Conservation (phyloP, 2,329 filamentous ascomycete genomes). For the Monilinia fructigena region DNA sequence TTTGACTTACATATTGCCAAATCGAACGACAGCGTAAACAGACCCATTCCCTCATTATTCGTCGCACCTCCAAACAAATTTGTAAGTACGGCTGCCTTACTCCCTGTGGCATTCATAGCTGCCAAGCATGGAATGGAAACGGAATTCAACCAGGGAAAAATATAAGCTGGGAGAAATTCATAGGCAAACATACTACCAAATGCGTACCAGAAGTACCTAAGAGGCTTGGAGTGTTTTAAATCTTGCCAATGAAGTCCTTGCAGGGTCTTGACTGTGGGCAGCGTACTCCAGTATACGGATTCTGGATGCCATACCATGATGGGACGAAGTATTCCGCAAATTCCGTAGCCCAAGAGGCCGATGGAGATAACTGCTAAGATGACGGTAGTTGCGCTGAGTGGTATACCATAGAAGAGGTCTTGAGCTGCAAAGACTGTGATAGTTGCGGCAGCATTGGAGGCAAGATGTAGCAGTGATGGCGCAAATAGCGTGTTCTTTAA, state of each 20-base stretch:
- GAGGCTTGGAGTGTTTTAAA: conserved; percentile 42
- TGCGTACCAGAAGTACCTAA: conserved; percentile 46
- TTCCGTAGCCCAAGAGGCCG: conserved; percentile 50
- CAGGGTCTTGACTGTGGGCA: conserved; percentile 44
- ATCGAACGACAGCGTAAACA: conserved; percentile 46
- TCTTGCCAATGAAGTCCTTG: conserved; percentile 45
- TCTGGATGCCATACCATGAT: conserved; percentile 49
- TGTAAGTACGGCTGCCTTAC: conserved; percentile 44
- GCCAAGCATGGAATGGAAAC: conserved; percentile 49
- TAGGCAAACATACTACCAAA: conserved; percentile 47
- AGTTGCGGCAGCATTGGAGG: conserved; percentile 48
- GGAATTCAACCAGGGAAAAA: conserved; percentile 47
- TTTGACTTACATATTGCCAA: conserved; percentile 49
- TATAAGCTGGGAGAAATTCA: conserved; percentile 50
- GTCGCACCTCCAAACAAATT: conserved; percentile 50
- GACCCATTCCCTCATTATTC: conserved; percentile 47
- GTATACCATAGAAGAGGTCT: conserved; percentile 47
- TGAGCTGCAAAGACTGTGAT: conserved; percentile 48
- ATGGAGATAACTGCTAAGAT: conserved; percentile 50
- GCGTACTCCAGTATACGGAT: conserved; percentile 48
- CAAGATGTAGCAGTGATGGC: conserved; percentile 54
- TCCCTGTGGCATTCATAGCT: conserved; percentile 37
- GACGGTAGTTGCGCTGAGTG: conserved; percentile 43
- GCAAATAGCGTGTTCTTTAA: conserved; percentile 57
- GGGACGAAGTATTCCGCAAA: conserved; percentile 49